Conservation (phyloP, 768 basidiomycete species). For the Collybia mongolica region DNA sequence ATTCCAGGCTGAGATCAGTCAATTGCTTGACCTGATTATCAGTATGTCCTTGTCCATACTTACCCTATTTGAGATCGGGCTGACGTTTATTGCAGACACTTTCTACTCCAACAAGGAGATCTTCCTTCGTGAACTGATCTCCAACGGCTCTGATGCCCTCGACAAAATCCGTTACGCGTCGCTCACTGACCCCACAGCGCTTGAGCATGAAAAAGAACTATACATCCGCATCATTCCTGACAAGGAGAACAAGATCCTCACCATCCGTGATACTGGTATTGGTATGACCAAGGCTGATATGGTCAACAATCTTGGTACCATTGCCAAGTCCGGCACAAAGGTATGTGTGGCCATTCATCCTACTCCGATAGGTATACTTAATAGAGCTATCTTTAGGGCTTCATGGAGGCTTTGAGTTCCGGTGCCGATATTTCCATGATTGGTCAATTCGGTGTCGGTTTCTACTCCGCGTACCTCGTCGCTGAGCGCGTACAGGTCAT, state of each 20-base stretch:
- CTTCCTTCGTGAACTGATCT: conserved; percentile 98
- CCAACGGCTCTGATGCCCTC: conserved; percentile 96
- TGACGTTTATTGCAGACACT: conserved; percentile 54
- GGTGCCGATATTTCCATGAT: conserved; percentile 96
- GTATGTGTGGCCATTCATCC: conserved; percentile 28
- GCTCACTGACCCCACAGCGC: conserved; percentile 86
- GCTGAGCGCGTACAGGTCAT: conserved; percentile 98
- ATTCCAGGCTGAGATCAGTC: conserved; percentile 99
- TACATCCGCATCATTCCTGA: conserved; percentile 93
- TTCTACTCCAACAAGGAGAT: conserved; percentile 99
- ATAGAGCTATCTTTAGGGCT: conserved; percentile 55
- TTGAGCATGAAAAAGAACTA: conserved; percentile 91
- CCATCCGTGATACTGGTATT: conserved; percentile 93
- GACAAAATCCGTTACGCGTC: conserved; percentile 99
- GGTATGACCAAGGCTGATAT: conserved; percentile 99
- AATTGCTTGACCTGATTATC: conserved; percentile 98
- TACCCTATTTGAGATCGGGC: not conserved
- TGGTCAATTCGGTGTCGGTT: conserved; percentile 99
- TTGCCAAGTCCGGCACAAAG: conserved; percentile 94
- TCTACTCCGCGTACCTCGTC: conserved; percentile 99
- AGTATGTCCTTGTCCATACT: conserved; percentile 50
- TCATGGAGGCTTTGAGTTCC: conserved; percentile 97
- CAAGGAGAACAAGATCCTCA: conserved; percentile 91
- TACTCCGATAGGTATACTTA: conserved; percentile 8
- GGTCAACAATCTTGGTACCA: conserved; percentile 98